Evolutionary conservation across 2,329 filamentous ascomycete genomes (phyloP), one percentile per base, ranked within the genome.

Genomic region (Pestalotiopsis sp.): DNA sequence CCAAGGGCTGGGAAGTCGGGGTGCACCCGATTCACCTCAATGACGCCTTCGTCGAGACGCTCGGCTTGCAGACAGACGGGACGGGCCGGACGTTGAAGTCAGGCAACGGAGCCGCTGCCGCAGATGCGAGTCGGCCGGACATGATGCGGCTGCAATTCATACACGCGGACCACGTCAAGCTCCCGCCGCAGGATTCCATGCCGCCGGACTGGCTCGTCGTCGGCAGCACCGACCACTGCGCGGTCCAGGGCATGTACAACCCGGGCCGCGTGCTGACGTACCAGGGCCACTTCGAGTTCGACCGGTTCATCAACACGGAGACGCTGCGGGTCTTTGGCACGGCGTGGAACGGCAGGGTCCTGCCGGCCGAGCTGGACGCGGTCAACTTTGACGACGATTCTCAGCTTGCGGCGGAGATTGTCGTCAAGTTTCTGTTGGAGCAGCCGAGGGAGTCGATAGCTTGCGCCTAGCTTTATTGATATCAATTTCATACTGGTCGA

Each of bases 201-300:
- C 66, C 68, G 1, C 27, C 39, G 5, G 59, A 41, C 13, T 73
- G 70, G 45, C 3, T 71, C 9, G 67, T 66, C n/a, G 69, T 76
- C 23, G 74, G 73, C 2, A 57, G 66, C 0, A 72, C 67, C 0
- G 41, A 69, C 1, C 75, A 78, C 59, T 82, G 79, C 68, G 71
- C 69, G 0, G 71, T 79, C 9, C 78, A 82, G 64, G 80, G 80
- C 0, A 64, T 81, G 2, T 81, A 80, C 69, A 69, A 80, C 63
- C 69, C 74, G 14, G 76, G 77, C 2, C 70, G 78, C 3, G 72
- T 82, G 0, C 72, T 82, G 13, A 82, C 79, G 0, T 76, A 76
- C 17, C 79, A 81, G 49, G 80, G 80, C 0, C 79, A 81, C 69
- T 80, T 79, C 31, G 80, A 82, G 63, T 82, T 82, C 69, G 77